Evolutionary conservation across 1,284 basidiomycete genomes (phyloP), one percentile per base, ranked within the genome.

Genomic region (Marasmius oreades): DNA sequence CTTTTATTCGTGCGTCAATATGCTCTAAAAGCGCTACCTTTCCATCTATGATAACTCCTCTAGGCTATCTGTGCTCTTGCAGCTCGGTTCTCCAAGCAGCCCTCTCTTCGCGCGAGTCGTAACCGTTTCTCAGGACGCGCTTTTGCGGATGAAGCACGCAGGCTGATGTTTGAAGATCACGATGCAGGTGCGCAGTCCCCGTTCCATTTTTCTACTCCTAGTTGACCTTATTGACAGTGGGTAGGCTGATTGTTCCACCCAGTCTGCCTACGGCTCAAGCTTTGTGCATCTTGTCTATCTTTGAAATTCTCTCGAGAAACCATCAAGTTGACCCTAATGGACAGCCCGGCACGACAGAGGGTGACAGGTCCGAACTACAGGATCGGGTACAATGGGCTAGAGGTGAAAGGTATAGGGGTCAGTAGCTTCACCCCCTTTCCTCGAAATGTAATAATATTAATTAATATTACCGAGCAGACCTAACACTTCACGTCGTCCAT

Each of bases 11-110:
- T 59, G 39, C 33, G 58, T 59, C 37, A 6, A n/a, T 37, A 22
- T 26, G n/a, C n/a, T 44, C 24, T 51, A 6, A 12, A 31, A 36
- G 7, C 23, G 33, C 36, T 39, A n/a, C 46, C 12, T 45, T 34
- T 18, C 37, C 20, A 7, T 10, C 1, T 14, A 28, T 28, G 46
- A 39, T 28, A 33, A 31, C 14, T n/a, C n/a, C 20, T 2, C 28
- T 78, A 86, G 53, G 82, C 87, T 0, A 76, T 92, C 11, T 90
- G 87, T 66, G 87, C 90, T 5, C 75, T 89, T 31, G 86, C 89
- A 4, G 87, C 89, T 11, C 88, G 86, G 3, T 71, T 86, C 55
- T 90, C 87, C 10, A 84, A 81, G 59, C 84, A 85, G 54, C 78
- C 85, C 22, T 76, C 77, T n/a, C 71, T 86, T 51, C 80, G 77